Conservation (phyloP, 2,329 filamentous ascomycete genomes). For the Colletotrichum kahawae region DNA sequence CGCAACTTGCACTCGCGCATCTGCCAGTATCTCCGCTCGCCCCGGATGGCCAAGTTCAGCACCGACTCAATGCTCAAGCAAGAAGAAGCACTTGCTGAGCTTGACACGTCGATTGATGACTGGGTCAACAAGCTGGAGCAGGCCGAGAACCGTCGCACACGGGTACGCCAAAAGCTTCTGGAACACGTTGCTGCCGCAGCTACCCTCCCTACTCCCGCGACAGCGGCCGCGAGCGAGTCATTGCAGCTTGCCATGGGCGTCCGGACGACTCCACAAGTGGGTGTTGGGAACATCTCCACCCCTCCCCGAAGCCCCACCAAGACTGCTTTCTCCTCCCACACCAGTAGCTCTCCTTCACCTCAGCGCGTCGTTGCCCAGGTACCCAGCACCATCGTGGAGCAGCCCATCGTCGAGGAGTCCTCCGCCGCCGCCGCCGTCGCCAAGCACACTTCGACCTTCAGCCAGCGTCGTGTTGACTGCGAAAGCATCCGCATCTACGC, state of each 20-base stretch:
- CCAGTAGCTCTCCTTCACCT: slow-evolving; percentile 51
- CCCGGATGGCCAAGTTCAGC: slow-evolving; percentile 73
- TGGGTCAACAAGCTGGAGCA: slow-evolving; percentile 83
- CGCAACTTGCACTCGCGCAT: slow-evolving; percentile 79
- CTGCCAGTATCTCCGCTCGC: slow-evolving; percentile 76
- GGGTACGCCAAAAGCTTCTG: slow-evolving; percentile 79
- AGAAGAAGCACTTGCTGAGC: slow-evolving; percentile 78
- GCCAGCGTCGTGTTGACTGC: slow-evolving; percentile 45
- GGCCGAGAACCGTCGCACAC: slow-evolving; percentile 76
- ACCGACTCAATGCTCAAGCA: slow-evolving; percentile 79
- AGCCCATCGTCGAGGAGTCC: slow-evolving; percentile 53
- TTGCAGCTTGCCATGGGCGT: slow-evolving; percentile 47
- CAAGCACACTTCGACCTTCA: slow-evolving; percentile 29
- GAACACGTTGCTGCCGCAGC: slow-evolving; percentile 80
- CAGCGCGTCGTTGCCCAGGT: slow-evolving; percentile 58
- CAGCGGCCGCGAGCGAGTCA: slow-evolving; percentile 40
- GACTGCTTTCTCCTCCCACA: slow-evolving; percentile 35
- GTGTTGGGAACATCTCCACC: slow-evolving; percentile 52
- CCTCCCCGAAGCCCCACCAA: slow-evolving; percentile 66
- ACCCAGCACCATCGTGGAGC: slow-evolving; percentile 60
- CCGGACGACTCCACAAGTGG: slow-evolving; percentile 28
- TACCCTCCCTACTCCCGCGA: slow-evolving; percentile 47
- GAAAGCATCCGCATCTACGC: slow-evolving; percentile 74
- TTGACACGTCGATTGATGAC: slow-evolving; percentile 80
- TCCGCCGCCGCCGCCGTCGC: slow-evolving; percentile 16